Evolutionary conservation across 495 filamentous ascomycete genomes (phyloP).

Genomic region (Daldinia grandis): DNA sequence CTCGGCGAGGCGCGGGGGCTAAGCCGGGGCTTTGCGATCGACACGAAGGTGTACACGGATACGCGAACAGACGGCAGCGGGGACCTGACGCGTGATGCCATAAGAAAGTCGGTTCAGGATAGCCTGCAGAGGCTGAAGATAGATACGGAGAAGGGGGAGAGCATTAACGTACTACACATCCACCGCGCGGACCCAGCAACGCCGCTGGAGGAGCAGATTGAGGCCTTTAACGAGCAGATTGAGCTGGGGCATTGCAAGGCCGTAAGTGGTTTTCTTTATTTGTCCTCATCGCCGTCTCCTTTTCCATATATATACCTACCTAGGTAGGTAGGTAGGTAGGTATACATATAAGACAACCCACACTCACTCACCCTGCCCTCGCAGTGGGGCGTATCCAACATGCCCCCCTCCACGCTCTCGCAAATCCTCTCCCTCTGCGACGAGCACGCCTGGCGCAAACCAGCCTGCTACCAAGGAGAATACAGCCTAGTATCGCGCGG

Average conservation of each 20-base stretch:
- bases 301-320: neutral
- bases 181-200: conserved; percentile 49
- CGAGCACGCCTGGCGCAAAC: conserved; percentile 50
- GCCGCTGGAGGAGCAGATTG: conserved; percentile 47
- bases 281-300: no score
- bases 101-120: conserved; percentile 15
- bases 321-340: no score
- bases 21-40: conserved; percentile 47
- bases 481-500: conserved; percentile 54
- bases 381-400: conserved; percentile 55
- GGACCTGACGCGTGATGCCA: conserved; percentile 18
- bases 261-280: conserved; percentile 17
- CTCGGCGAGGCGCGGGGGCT: conserved; percentile 50
- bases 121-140: conserved; percentile 33
- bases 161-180: conserved; percentile 43
- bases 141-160: conserved; percentile 4
- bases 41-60: conserved; percentile 54
- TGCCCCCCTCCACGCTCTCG: conserved; percentile 42
- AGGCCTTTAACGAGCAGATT: conserved; percentile 47
- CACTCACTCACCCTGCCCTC: neutral
- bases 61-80: conserved; percentile 37
- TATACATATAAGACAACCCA: neutral
- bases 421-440: conserved; percentile 51
- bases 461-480: conserved; percentile 53
- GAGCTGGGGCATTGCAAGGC: conserved; percentile 37